Conservation (phyloP, 2,329 filamentous ascomycete genomes). For the Xylariaceae sp. region DNA sequence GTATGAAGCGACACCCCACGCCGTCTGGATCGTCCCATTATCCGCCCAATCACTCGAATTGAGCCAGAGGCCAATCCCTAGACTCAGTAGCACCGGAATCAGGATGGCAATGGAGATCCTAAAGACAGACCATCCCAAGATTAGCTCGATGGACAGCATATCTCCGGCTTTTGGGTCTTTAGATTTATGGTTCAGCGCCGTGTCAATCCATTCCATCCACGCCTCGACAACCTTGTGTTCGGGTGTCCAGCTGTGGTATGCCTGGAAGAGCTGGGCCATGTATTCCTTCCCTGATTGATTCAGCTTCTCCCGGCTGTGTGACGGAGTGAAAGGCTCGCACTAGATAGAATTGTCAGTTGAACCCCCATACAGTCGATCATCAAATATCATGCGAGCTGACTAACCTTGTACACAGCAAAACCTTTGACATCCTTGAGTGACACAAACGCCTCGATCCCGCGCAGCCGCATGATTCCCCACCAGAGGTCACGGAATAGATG, state of each 20-base stretch:
- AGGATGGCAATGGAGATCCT: conserved; percentile 3
- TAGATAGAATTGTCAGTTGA: background rate
- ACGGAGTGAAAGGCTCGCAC: too few relatives aligned
- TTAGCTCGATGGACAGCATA: background rate
- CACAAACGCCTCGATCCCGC: background rate
- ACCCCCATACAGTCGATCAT: too few relatives aligned
- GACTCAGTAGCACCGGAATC: conserved; percentile 2
- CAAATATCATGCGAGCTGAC: too few relatives aligned
- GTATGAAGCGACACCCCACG: conserved; percentile 1
- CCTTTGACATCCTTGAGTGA: conserved; percentile 1
- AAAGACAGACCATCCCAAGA: background rate
- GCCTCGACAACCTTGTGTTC: too few relatives aligned
- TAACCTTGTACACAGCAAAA: background rate
- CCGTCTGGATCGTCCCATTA: conserved; percentile 1
- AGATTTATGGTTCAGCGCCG: background rate
- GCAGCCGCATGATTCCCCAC: background rate
- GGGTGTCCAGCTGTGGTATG: background rate
- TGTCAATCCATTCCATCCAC: conserved; percentile 1
- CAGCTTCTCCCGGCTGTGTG: too few relatives aligned
- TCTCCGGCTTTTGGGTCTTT: background rate
- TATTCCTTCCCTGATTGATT: background rate
- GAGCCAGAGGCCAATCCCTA: background rate
- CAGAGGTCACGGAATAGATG: background rate
- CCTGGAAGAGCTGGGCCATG: background rate
- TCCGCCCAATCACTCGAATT: conserved; percentile 6